Conservation (phyloP, 345 rosid species). For the Salix koriyanagi region DNA sequence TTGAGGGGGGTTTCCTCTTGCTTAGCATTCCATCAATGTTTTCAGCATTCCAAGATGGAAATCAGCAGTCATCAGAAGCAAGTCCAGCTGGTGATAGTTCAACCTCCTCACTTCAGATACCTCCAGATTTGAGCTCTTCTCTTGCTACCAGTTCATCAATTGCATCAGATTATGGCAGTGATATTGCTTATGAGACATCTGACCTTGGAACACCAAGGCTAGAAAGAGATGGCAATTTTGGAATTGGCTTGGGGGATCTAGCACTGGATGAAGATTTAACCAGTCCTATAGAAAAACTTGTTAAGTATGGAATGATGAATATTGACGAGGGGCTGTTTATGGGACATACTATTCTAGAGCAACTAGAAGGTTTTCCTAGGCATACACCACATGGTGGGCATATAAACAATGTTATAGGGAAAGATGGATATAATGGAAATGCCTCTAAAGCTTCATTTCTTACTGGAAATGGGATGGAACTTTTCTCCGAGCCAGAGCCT, state of each 20-base stretch:
- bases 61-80: slow-evolving; percentile 48
- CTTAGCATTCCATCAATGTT: slow-evolving; percentile 12
- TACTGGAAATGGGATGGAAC: slow-evolving; percentile 50
- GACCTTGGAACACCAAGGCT: slow-evolving; percentile 80
- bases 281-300: slow-evolving; percentile 80
- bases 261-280: slow-evolving; percentile 71
- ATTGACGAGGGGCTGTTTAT: slow-evolving; percentile 93
- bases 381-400: slow-evolving; percentile 53
- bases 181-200: slow-evolving; percentile 87
- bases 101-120: slow-evolving; percentile 38
- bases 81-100: slow-evolving; percentile 40
- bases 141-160: slow-evolving; percentile 58
- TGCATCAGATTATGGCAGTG: slow-evolving; percentile 90
- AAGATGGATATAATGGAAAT: slow-evolving; percentile 51
- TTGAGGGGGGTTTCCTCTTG: background rate
- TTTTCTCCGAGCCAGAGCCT: slow-evolving; percentile 57
- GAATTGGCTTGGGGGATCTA: slow-evolving; percentile 62
- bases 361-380: slow-evolving; percentile 78
- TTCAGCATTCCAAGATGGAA: slow-evolving; percentile 90
- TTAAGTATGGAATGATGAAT: slow-evolving; percentile 80
- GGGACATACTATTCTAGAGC: slow-evolving; percentile 93
- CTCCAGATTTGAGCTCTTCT: slow-evolving; percentile 49
- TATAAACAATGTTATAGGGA: slow-evolving; percentile 40
- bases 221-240: slow-evolving; percentile 64
- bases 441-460: slow-evolving; percentile 45